Conservation (phyloP, 2,329 filamentous ascomycete genomes). For the Aspergillus aculeatus region DNA sequence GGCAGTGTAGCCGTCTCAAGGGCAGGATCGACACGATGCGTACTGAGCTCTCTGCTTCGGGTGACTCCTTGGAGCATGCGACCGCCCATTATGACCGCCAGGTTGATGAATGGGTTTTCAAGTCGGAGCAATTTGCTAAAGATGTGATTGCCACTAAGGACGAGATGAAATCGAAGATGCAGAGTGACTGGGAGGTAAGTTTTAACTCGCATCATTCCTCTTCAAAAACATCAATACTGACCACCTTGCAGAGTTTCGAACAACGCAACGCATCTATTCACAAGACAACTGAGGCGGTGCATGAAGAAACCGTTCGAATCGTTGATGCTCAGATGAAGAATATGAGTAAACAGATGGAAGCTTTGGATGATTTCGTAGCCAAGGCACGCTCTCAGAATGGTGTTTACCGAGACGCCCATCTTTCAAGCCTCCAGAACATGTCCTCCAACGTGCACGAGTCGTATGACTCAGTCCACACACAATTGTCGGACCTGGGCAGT, state of each 20-base stretch:
- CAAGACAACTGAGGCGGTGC: slow-evolving; percentile 77
- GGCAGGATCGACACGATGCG: slow-evolving; percentile 63
- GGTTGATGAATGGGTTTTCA: slow-evolving; percentile 72
- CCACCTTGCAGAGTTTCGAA: slow-evolving; percentile 60
- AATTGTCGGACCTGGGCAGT: slow-evolving; percentile 67
- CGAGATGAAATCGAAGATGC: slow-evolving; percentile 74
- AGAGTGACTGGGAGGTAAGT: slow-evolving; percentile 79
- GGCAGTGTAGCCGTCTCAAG: slow-evolving; percentile 69
- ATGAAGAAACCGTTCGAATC: slow-evolving; percentile 84
- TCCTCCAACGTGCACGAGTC: slow-evolving; percentile 69
- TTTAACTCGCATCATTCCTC: not conserved
- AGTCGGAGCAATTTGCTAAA: slow-evolving; percentile 67
- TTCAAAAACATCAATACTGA: not conserved
- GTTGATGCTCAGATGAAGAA: slow-evolving; percentile 87
- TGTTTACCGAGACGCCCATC: slow-evolving; percentile 69
- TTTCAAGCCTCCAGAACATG: slow-evolving; percentile 64
- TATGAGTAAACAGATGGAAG: slow-evolving; percentile 82
- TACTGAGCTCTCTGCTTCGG: slow-evolving; percentile 64
- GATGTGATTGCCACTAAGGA: slow-evolving; percentile 73
- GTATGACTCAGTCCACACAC: slow-evolving; percentile 67
- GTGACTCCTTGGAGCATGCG: slow-evolving; percentile 63
- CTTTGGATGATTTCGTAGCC: slow-evolving; percentile 85
- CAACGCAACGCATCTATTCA: slow-evolving; percentile 81
- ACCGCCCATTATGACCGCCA: slow-evolving; percentile 65
- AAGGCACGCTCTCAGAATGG: slow-evolving; percentile 79